Percentiles rank a stretch among this genome's conserved stretches.
Evolutionary conservation across 441 rosid species (phyloP).

Genomic region (Erodium texanum): DNA sequence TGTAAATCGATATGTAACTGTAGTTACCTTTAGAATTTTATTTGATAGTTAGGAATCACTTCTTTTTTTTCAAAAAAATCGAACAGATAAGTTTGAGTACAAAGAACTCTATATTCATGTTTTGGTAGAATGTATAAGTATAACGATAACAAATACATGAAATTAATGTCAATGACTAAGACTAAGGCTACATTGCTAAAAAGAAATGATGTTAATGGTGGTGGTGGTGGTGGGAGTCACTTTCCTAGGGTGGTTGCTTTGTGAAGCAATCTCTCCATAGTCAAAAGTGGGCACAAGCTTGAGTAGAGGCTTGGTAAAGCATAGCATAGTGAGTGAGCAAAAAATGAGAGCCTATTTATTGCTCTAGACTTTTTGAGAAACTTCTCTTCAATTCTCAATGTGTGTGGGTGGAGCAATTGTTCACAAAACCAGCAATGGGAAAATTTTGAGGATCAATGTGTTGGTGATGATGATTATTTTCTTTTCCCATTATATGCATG

Average conservation of each 20-base stretch:
- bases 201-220: no score
- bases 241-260: background rate
- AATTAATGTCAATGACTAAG: background rate
- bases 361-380: background rate
- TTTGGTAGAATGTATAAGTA: no score
- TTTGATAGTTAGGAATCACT: no score
- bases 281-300: constrained; percentile 2
- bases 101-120: no score
- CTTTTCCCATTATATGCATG: background rate
- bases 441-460: background rate
- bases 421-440: background rate
- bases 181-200: no score
- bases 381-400: background rate
- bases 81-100: no score
- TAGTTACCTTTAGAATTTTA: no score
- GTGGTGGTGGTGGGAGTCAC: background rate
- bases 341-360: background rate
- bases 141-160: background rate
- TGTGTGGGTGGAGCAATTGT: background rate
- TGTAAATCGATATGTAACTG: no score
- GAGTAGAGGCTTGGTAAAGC: background rate
- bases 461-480: background rate
- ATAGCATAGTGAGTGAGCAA: background rate
- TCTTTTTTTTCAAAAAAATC: no score
- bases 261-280: background rate